These are phyloP conservation scores for Sporisorium scitamineum DNA, from an alignment of 1,284 basidiomycete species.

Conservation along the genomic window DNA sequence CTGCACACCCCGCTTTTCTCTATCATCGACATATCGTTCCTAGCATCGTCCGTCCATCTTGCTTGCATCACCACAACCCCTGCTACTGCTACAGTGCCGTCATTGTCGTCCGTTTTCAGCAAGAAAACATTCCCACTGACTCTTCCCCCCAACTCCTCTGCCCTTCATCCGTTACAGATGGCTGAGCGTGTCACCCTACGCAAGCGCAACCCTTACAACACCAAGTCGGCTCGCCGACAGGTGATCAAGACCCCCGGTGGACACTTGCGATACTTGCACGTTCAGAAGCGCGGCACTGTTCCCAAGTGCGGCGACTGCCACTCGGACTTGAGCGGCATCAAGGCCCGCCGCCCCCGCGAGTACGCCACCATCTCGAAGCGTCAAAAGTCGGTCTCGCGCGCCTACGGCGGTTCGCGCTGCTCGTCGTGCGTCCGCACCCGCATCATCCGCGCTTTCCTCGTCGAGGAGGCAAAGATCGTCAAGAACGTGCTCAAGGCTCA, in stretches of 20 bases:
- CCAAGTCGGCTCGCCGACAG: conserved; percentile 92
- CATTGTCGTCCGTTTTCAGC: too few relatives aligned
- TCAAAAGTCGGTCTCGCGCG: conserved; percentile 66
- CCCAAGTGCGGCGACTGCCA: conserved; percentile 82
- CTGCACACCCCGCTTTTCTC: too few relatives aligned
- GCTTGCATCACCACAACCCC: too few relatives aligned
- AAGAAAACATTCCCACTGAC: too few relatives aligned
- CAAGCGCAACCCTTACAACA: conserved; percentile 99
- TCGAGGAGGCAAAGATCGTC: conserved; percentile 99
- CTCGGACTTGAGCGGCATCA: conserved; percentile 61
- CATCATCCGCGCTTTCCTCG: conserved; percentile 97
- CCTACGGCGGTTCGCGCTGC: conserved; percentile 68
- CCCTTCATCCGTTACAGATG: conserved; percentile 75
- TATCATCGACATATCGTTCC: too few relatives aligned
- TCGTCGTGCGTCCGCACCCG: conserved; percentile 66
- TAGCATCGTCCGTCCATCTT: too few relatives aligned
- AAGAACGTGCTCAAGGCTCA: conserved; percentile 98
- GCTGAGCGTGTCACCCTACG: conserved; percentile 99
- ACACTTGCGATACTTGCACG: conserved; percentile 88
- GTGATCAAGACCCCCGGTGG: conserved; percentile 97
- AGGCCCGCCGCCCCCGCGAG: conserved; percentile 66
- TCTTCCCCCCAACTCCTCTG: too few relatives aligned
- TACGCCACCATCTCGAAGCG: conserved; percentile 66
- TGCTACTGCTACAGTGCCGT: too few relatives aligned
- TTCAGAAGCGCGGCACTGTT: conserved; percentile 84